Percentiles rank a stretch among this genome's conserved stretches.
Conservation (phyloP, 164 flowering plant species). For the Berberis vulgaris region DNA sequence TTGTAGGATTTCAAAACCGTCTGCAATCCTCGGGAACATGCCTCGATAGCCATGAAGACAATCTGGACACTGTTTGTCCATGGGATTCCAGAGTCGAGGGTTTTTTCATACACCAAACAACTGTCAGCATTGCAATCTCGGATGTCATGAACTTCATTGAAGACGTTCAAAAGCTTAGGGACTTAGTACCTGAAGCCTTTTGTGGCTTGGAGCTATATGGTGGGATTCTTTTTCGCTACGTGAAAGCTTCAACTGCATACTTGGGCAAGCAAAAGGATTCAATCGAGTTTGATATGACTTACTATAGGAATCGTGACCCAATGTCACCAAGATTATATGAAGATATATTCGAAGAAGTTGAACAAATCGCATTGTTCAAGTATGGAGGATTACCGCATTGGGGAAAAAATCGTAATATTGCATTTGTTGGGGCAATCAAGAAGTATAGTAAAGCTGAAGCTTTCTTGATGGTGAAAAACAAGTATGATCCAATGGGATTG, state of each 20-base stretch:
- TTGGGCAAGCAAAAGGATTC: constrained; percentile 67
- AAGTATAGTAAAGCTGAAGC: constrained; percentile 30
- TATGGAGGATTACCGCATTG: constrained; percentile 18
- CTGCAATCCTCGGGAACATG: constrained; percentile 67
- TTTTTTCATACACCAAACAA: constrained; percentile 51
- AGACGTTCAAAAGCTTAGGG: constrained; percentile 47
- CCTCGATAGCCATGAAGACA: constrained; percentile 31
- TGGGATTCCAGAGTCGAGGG: constrained; percentile 66
- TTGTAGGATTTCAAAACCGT: constrained; percentile 52
- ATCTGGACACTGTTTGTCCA: constrained; percentile 37
- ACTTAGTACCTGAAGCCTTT: constrained; percentile 36
- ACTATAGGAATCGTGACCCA: constrained; percentile 44
- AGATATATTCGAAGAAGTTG: constrained; percentile 63
- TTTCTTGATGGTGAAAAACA: constrained; percentile 45
- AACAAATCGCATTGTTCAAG: constrained; percentile 60
- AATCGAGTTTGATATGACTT: constrained; percentile 62
- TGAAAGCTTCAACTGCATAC: constrained; percentile 52
- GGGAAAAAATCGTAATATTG: constrained; percentile 78
- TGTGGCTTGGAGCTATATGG: constrained; percentile 61
- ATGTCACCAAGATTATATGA: constrained; percentile 20
- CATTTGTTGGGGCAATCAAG: constrained; percentile 40
- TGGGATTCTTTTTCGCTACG: constrained; percentile 76
- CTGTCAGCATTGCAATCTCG: constrained; percentile 13
- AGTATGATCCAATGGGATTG: too few species aligned
- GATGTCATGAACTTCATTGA: constrained; percentile 42